Base-by-base conservation (phyloP, 1,139 yeast species). In the Candida sanyaensis region DNA sequence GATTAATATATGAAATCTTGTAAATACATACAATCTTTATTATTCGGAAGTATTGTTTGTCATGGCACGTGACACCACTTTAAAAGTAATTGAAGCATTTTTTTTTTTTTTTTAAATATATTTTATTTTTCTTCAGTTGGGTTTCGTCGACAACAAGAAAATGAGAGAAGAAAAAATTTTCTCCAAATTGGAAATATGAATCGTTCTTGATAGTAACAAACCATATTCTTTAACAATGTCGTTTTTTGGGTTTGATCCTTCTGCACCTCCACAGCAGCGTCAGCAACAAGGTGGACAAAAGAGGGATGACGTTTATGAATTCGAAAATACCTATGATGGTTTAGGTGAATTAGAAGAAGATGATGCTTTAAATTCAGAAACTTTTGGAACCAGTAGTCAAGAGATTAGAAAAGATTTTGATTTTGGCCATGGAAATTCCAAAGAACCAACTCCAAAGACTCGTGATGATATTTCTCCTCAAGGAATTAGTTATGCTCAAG, bases 301-400 rank as follows among this genome's bases (percentile, higher is more conserved):
- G 33, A 48, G 51, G 10, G 48, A 58, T 32, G 70, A 77, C 51
- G 68, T 71, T 3, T 81, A 78, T 58, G 95, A 88, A 60, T 91
- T 88, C 61, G 95, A 89, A 58, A 96, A 90, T 46, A 85, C 96
- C 13, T 88, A 88, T 62, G 89, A 86, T 54, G 92, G 92, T 3
- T 77, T 87, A 50, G 93, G 91, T 2, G 88, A 81, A 29, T 77
- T 77, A 51, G 95, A 87, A 54, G 84, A 81, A 32, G 91, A 86
- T 50, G 97, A 91, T 63, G 91, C 85, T 46, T 75, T 89, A 59
- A 92, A 92, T 63, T 88, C 84, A 52, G 96, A 89, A 61, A 92
- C 98, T 1, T 92, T 92, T 70, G 97, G 97, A 41, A 77, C 57
- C 5, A 50, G 71, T 42, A 75, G 77, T 7, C 77, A 66, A 30